Base-by-base conservation (phyloP, 129 eudicot genomes). In the Solidago caesia region DNA sequence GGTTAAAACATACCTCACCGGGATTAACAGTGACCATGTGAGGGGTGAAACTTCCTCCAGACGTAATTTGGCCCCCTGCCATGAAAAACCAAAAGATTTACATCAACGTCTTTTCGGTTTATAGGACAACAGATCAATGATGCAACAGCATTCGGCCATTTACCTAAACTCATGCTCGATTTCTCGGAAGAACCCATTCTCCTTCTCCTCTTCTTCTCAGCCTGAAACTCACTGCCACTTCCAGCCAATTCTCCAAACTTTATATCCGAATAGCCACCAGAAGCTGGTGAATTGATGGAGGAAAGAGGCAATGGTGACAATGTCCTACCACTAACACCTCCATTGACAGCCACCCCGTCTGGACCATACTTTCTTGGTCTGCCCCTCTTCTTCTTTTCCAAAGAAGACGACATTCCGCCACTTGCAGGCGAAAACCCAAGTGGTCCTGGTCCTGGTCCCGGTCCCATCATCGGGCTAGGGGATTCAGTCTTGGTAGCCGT, bases 381-480 rank as follows among this genome's bases (percentile, higher is more conserved):
- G 11, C 97, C 97, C 77, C 92, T 92, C 85, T 87, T 91, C 73
- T 91, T 91, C 84, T 85, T 91, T 42, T 80, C 89, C 33, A 83
- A 76, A 6, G 82, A 51, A 41, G 85, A 81, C 3, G 72, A 2
- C 63, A 77, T 15, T 8, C 68, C 74, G 5, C 76, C 68, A 75
- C 69, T 64, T n/a, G 70, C 64, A 8, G 84, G 70, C 27, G 81
- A 51, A 55, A 74, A 46, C 44, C 78, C 76, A 3, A 66, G 74
- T 11, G 73, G 80, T 55, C 55, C 72, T 29, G 49, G 21, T 55
- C 55, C 72, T 29, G 49, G 21, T 21, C 21, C 33, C 43, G 27
- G 70, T 8, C 44, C 29, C 67, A 41, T 63, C 46, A 63, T 63
- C 67, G 15, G 68, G 68, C 51, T 48, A 11, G 62, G 69, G 33